Percentiles rank a stretch among this genome's conserved stretches.
Evolutionary conservation across 2,329 filamentous ascomycete genomes (phyloP).

Genomic region (Pestalotiopsis sp.): DNA sequence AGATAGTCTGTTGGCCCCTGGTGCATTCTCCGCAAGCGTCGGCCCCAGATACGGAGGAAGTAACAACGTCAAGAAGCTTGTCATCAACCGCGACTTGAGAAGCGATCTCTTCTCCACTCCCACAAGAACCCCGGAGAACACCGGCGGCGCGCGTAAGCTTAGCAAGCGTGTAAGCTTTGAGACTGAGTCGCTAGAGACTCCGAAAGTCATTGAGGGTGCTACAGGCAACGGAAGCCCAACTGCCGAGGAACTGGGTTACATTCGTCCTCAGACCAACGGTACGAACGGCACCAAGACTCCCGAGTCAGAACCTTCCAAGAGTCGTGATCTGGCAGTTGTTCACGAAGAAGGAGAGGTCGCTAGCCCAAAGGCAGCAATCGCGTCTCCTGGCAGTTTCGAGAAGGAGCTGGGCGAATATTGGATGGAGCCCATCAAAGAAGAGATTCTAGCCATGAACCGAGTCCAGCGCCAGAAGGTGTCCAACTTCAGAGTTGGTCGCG

Average conservation of each 20-base stretch:
- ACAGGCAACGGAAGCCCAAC: constrained; percentile 49
- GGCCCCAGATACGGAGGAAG: constrained; percentile 65
- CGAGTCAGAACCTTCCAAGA: constrained; percentile 71
- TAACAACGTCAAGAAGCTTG: constrained; percentile 81
- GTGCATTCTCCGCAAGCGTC: constrained; percentile 74
- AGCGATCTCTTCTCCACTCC: constrained; percentile 69
- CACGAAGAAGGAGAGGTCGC: constrained; percentile 62
- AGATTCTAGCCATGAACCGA: constrained; percentile 77
- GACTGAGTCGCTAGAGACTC: constrained; percentile 54
- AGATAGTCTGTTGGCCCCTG: constrained; percentile 82
- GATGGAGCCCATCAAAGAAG: constrained; percentile 75
- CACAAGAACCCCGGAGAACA: constrained; percentile 47
- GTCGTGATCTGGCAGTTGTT: constrained; percentile 77
- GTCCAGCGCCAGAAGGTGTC: constrained; percentile 74
- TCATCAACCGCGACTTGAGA: constrained; percentile 85
- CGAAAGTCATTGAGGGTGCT: constrained; percentile 45
- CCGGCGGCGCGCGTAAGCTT: constrained; percentile 53
- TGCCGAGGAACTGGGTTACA: constrained; percentile 59
- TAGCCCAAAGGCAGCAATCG: constrained; percentile 33
- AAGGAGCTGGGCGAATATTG: constrained; percentile 76
- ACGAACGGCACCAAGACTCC: constrained; percentile 49
- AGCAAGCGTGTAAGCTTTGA: constrained; percentile 95
- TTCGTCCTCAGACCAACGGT: constrained; percentile 49
- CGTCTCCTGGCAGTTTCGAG: constrained; percentile 31
- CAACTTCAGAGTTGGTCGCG: constrained; percentile 79